These are phyloP conservation scores for Lodderomyces margitis DNA, from an alignment of 1,139 yeast species.

Conservation along the genomic window DNA sequence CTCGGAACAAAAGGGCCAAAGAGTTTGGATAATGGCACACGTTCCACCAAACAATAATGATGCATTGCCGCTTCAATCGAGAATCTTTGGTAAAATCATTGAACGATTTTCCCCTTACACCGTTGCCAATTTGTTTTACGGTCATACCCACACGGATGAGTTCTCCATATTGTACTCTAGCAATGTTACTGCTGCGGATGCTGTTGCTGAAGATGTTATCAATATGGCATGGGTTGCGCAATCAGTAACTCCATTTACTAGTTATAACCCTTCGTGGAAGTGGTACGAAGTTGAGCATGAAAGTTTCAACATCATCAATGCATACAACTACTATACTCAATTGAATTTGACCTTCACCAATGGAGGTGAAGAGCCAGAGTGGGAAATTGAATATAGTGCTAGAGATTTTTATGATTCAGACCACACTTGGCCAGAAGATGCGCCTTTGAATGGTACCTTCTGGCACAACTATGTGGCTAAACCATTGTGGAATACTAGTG, in stretches of 20 bases:
- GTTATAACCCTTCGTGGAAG: conserved; percentile 69
- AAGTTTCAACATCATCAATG: conserved; percentile 61
- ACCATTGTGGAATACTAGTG: conserved; percentile 31
- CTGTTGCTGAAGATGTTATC: conserved; percentile 42
- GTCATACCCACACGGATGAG: conserved; percentile 75
- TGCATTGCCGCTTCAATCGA: conserved; percentile 58
- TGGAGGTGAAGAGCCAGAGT: conserved; percentile 50
- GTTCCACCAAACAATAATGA: conserved; percentile 58
- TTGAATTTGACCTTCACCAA: conserved; percentile 51
- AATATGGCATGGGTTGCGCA: conserved; percentile 66
- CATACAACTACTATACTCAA: conserved; percentile 53
- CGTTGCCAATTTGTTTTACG: conserved; percentile 66
- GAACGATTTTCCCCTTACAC: conserved; percentile 68
- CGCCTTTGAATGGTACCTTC: conserved; percentile 59
- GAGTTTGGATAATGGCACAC: conserved; percentile 73
- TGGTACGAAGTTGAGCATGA: conserved; percentile 66
- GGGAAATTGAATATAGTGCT: conserved; percentile 56
- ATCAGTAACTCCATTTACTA: conserved; percentile 61
- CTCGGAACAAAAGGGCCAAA: conserved; percentile 53
- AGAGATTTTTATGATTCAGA: conserved; percentile 49
- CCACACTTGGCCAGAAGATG: conserved; percentile 47
- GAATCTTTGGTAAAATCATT: conserved; percentile 54
- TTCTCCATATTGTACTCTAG: conserved; percentile 55
- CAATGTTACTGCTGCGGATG: conserved; percentile 25
- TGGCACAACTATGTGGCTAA: conserved; percentile 47